Percentiles rank a stretch among this genome's conserved stretches.
Conservation (phyloP, 148 eudicot genomes). For the Chenopodium formosanum region DNA sequence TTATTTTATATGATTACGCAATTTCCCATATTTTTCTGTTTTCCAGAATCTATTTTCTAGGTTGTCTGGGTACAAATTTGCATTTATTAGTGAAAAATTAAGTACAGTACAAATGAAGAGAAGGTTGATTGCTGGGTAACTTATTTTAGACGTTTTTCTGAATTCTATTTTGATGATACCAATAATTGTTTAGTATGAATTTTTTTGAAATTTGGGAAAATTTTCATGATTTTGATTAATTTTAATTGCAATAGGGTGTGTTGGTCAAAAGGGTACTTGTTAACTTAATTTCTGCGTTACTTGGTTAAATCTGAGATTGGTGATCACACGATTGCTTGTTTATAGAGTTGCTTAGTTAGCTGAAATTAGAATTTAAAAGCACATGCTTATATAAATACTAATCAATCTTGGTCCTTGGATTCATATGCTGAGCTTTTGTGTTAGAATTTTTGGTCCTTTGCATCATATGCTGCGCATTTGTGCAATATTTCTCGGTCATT, state of each 20-base stretch:
- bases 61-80: background rate
- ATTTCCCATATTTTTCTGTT: background rate
- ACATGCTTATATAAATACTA: background rate
- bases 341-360: constrained; percentile 14
- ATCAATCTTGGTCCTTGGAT: background rate
- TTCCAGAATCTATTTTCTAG: background rate
- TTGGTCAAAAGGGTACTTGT: constrained; percentile 26
- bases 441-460: background rate
- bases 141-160: constrained; percentile 12
- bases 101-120: background rate
- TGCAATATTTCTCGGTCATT: background rate
- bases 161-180: background rate
- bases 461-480: constrained; percentile 5
- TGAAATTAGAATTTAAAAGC: constrained; percentile 5
- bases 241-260: background rate
- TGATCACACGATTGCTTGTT: constrained; percentile 23
- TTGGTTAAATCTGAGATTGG: background rate
- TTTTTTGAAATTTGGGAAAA: constrained; percentile 17
- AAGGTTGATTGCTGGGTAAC: constrained; percentile 8
- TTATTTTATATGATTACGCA: background rate
- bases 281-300: constrained; percentile 22
- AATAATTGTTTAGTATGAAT: background rate
- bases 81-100: background rate
- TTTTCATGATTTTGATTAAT: background rate
- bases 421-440: constrained; percentile 5